phyloP scores from a whole-genome alignment of 129 eudicot species.

The Mikania micrantha region DNA sequence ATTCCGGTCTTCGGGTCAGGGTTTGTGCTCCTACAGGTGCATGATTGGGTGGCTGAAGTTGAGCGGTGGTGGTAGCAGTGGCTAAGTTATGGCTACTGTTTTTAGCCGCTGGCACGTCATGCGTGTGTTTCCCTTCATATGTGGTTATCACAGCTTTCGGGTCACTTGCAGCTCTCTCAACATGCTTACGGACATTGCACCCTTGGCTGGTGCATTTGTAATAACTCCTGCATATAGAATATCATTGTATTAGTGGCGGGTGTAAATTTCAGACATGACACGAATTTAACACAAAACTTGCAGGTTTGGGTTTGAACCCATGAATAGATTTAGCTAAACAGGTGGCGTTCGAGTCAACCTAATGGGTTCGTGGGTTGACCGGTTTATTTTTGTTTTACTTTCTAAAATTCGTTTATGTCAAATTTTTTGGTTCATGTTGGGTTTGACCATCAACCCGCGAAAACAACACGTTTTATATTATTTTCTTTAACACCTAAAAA shows the following conservation, averaged over 20 bases:
- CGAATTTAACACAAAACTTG: neutral
- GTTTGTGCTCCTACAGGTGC: slow-evolving; percentile 23
- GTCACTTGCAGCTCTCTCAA: slow-evolving; percentile 83
- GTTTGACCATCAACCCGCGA: too few relatives aligned
- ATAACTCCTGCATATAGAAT: slow-evolving; percentile 54
- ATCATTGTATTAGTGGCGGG: neutral
- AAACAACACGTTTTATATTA: neutral
- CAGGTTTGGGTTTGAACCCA: too few relatives aligned
- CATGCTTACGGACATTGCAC: slow-evolving; percentile 82
- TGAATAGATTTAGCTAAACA: too few relatives aligned
- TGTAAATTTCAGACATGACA: neutral
- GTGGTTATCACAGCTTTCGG: slow-evolving; percentile 93
- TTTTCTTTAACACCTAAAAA: neutral
- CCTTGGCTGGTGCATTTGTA: slow-evolving; percentile 76
- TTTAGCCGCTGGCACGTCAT: slow-evolving; percentile 79
- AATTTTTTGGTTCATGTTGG: too few relatives aligned
- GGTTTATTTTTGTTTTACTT: too few relatives aligned
- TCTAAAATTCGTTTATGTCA: too few relatives aligned
- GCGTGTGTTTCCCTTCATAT: slow-evolving; percentile 89
- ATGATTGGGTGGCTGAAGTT: slow-evolving; percentile 39
- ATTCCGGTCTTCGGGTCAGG: slow-evolving; percentile 34
- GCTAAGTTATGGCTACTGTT: slow-evolving; percentile 67
- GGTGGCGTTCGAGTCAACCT: too few relatives aligned
- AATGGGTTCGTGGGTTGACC: too few relatives aligned
- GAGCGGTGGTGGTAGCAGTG: slow-evolving; percentile 29